Percentiles rank a stretch among this genome's conserved stretches.
Conservation (phyloP, 139 green algal genomes). For the Edaphochlamys debaryana region DNA sequence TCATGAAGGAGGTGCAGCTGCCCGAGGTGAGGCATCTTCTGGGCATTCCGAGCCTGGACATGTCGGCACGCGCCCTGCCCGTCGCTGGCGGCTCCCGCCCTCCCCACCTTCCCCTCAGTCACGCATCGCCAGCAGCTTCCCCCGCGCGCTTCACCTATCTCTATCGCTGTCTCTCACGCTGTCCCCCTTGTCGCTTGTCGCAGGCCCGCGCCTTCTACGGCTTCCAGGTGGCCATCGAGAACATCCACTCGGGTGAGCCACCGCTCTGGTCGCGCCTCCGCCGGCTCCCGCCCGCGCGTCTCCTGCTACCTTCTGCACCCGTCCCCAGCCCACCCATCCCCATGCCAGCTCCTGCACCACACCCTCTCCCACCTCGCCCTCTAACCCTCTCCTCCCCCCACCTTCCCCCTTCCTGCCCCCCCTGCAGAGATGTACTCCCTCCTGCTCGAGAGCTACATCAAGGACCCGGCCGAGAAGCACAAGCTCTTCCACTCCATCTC, state of each 20-base stretch:
- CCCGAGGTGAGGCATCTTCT: constrained; percentile 96
- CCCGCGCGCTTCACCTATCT: no score
- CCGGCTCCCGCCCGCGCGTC: no score
- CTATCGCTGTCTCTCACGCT: no score
- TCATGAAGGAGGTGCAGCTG: constrained; percentile 88
- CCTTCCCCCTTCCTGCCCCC: no score
- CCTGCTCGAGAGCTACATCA: constrained; percentile 96
- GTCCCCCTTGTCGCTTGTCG: no score
- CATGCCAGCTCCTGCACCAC: neutral
- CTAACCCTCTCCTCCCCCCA: no score
- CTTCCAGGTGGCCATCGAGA: constrained; percentile 99
- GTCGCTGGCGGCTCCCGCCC: no score
- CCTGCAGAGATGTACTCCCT: constrained; percentile 98
- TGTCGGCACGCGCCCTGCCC: no score
- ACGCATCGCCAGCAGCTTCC: no score
- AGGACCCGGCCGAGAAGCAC: constrained; percentile 76
- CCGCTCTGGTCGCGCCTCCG: neutral
- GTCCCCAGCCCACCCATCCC: no score
- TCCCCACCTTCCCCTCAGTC: no score
- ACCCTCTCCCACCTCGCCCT: neutral
- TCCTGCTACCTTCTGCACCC: no score
- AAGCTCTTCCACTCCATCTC: constrained; percentile 93
- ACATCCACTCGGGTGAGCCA: constrained; percentile 87
- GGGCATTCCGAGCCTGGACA: constrained; percentile 83
- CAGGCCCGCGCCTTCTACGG: constrained; percentile 38